A percentile compares a stretch with the other conserved stretches of the same genome.
Conservation (phyloP, 257 asterid genomes). For the Osmanthus fragrans region DNA sequence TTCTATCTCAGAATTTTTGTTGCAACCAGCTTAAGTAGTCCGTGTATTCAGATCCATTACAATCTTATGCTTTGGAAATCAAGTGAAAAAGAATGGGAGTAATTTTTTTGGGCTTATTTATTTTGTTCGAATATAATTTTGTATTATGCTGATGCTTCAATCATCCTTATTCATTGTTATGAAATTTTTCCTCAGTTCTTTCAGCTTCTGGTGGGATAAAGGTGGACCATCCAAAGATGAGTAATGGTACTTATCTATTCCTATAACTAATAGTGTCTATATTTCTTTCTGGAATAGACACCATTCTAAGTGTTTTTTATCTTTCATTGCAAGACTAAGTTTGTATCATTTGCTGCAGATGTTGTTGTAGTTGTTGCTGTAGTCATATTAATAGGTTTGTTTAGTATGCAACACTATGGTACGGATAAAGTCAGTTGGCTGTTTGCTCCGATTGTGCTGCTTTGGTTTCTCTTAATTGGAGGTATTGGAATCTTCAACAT, state of each 20-base stretch:
- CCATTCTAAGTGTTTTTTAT: neutral
- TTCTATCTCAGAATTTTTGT: neutral
- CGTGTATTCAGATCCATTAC: neutral
- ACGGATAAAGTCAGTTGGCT: constrained; percentile 98
- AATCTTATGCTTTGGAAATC: neutral
- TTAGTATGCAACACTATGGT: constrained; percentile 95
- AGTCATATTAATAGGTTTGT: constrained; percentile 77
- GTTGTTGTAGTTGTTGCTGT: constrained; percentile 87
- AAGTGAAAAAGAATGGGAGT: neutral
- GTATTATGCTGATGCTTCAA: neutral
- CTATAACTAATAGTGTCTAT: neutral
- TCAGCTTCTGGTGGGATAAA: constrained; percentile 94
- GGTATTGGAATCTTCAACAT: constrained; percentile 88
- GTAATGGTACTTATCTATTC: constrained; percentile 57
- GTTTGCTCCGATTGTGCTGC: constrained; percentile 88
- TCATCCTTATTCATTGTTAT: constrained; percentile 4
- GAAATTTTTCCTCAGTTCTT: constrained; percentile 59
- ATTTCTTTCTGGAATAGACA: neutral
- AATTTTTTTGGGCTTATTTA: neutral
- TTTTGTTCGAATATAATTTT: neutral
- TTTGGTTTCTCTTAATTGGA: constrained; percentile 94
- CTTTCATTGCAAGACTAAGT: constrained; percentile 16
- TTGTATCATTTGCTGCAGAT: constrained; percentile 52
- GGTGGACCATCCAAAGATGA: constrained; percentile 84
- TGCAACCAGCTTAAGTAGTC: neutral